Evolutionary conservation across 495 filamentous ascomycete genomes (phyloP).

Genomic region (Hypoxylon intermedium): DNA sequence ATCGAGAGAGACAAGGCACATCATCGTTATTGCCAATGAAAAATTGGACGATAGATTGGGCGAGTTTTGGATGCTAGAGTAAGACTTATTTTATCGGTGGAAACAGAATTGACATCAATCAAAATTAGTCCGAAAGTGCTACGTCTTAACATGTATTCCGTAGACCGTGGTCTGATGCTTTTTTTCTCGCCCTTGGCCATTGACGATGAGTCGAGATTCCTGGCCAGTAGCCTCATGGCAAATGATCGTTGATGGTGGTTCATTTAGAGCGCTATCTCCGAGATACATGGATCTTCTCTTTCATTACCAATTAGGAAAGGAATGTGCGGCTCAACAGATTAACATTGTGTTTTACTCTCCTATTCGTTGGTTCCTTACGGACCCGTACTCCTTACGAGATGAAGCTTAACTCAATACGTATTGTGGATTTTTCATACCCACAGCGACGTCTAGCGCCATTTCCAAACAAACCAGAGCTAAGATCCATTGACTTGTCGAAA

Average conservation of each 20-base stretch:
- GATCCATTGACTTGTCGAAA: too few species aligned
- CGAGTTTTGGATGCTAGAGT: too few species aligned
- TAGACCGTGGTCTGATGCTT: too few species aligned
- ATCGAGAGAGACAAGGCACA: not conserved
- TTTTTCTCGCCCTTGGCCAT: not conserved
- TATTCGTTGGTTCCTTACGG: slow-evolving; percentile 14
- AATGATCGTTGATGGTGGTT: not conserved
- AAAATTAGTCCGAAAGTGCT: too few species aligned
- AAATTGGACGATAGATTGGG: not conserved
- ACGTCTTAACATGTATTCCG: too few species aligned
- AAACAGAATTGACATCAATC: too few species aligned
- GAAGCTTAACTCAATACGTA: too few species aligned
- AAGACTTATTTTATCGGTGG: too few species aligned
- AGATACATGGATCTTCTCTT: not conserved
- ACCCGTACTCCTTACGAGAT: not conserved
- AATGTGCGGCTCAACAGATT: slow-evolving; percentile 32
- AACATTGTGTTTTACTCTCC: slow-evolving; percentile 15
- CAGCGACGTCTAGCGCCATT: too few species aligned
- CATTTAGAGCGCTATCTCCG: slow-evolving; percentile 20
- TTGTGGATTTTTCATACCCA: too few species aligned
- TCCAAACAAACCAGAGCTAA: too few species aligned
- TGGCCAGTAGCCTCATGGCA: too few species aligned
- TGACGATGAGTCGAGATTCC: not conserved
- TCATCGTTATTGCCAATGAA: not conserved
- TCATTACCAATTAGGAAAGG: not conserved